Conservation (phyloP, 345 rosid species). For the Camelina hispida region DNA sequence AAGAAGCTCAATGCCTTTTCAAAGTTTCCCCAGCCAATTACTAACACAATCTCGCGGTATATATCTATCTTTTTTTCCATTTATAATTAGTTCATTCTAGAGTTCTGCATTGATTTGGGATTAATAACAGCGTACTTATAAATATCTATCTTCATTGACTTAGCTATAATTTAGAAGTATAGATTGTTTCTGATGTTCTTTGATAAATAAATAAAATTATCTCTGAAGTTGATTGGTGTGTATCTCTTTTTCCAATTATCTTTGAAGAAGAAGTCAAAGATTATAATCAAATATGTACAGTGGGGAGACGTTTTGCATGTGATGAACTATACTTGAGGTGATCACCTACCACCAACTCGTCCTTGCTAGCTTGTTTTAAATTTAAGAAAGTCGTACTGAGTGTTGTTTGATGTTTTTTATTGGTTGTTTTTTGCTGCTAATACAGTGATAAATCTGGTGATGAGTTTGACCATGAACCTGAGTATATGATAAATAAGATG, state of each 20-base stretch:
- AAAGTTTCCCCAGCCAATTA: conserved; percentile 44
- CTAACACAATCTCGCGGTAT: conserved; percentile 56
- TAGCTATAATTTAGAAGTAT: conserved; percentile 9
- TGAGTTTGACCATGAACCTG: conserved; percentile 49
- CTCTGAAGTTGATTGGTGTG: neutral
- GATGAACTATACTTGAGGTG: conserved; percentile 66
- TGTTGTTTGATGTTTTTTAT: conserved; percentile 20
- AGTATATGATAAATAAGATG: conserved; percentile 56
- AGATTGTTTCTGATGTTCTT: conserved; percentile 3
- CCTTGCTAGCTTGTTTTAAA: conserved; percentile 7
- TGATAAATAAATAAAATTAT: no score
- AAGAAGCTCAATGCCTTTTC: conserved; percentile 60
- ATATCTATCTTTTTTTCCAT: conserved; percentile 26
- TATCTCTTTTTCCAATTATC: no score
- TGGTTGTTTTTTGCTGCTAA: conserved; percentile 3
- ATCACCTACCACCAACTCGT: neutral
- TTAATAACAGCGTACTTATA: neutral
- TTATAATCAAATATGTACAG: conserved; percentile 39
- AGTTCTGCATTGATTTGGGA: neutral
- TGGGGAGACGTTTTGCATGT: conserved; percentile 51
- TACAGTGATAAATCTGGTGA: conserved; percentile 65
- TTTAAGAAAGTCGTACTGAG: neutral
- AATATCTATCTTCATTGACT: neutral
- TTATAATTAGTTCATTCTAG: neutral
- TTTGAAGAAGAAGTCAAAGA: conserved; percentile 39